Evolutionary conservation across 805 yeast species (phyloP).

Genomic region (Metschnikowia vanudenii): DNA sequence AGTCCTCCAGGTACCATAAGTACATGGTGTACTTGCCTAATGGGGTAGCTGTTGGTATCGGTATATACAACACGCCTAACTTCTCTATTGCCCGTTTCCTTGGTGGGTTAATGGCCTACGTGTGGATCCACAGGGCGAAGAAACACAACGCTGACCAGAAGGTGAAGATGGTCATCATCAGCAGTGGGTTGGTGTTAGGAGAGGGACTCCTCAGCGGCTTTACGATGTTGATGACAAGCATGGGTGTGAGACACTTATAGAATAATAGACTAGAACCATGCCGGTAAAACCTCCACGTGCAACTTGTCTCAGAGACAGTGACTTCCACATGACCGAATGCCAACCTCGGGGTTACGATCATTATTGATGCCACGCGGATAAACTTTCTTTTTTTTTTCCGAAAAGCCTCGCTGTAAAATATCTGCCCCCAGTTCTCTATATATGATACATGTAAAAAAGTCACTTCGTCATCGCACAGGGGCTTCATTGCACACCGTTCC

Average conservation of each 20-base stretch:
- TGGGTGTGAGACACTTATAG: conserved; percentile 40
- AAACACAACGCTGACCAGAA: conserved; percentile 40
- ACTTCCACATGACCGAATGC: not conserved
- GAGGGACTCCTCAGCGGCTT: conserved; percentile 88
- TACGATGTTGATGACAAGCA: conserved; percentile 72
- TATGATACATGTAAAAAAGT: conserved; percentile 1
- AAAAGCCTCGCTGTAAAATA: no score
- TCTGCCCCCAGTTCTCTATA: not conserved
- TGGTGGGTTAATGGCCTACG: conserved; percentile 73
- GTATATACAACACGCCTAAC: conserved; percentile 90
- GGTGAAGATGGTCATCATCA: conserved; percentile 78
- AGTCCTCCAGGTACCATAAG: conserved; percentile 36
- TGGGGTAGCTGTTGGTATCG: conserved; percentile 97
- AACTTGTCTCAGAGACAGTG: no score
- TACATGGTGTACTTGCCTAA: conserved; percentile 69
- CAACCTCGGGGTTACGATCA: no score
- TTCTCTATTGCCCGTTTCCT: conserved; percentile 90
- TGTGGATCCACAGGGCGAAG: conserved; percentile 46
- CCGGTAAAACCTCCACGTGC: no score
- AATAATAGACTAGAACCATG: no score
- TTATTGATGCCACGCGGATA: no score
- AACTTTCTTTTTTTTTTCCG: no score
- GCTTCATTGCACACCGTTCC: conserved; percentile 28
- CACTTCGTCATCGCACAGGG: not conserved
- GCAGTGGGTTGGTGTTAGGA: conserved; percentile 90